Base-by-base conservation (phyloP, 805 yeast species). In the Myxozyma lipomycoides region DNA sequence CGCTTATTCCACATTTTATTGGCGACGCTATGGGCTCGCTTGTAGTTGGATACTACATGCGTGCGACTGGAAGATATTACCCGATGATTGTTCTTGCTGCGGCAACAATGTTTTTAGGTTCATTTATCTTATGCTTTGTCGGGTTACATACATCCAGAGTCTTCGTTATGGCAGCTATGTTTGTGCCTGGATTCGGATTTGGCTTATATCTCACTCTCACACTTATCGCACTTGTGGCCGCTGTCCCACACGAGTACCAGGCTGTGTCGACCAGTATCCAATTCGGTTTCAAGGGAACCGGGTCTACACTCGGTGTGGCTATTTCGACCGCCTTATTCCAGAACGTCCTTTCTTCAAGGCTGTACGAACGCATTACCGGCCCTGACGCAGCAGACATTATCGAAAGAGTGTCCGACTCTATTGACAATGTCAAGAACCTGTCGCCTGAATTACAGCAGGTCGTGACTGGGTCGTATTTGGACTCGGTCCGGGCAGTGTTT, bases 231-330 rank as follows among this genome's bases (percentile, higher is more conserved):
- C 73, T 83, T 67, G 80, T 83, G 46, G 80, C 86, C 1, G 75
- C 85, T 4, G 87, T 80, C 1, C 78, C 82, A 2, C 54, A 66
- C 18, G 70, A 74, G 40, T 75, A 74, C 57, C 89, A 82, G 62
- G 89, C 91, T 2, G 73, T 84, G 22, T 83, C 86, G 1, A 84
- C 90, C 0, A 82, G 88, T 0, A 82, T 84, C 53, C 87, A 83
- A 55, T 84, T 83, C 61, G 84, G 84, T 0, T 82, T 82, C 65
- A 72, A 86, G 62, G 76, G 86, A 12, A 80, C 84, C 0, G 88
- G 88, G 0, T 78, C 84, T 7, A 82, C 86, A 0, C 67, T 83
- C 32, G 88, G 88, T 40, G 84, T 83, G 22, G 69, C 84, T 1
- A 62, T 78, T 19, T 78, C 82, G 1, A 70, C 79, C 38, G 79